Base-by-base conservation (phyloP, 2,329 filamentous ascomycete genomes). In the Xylariaceae sp. region DNA sequence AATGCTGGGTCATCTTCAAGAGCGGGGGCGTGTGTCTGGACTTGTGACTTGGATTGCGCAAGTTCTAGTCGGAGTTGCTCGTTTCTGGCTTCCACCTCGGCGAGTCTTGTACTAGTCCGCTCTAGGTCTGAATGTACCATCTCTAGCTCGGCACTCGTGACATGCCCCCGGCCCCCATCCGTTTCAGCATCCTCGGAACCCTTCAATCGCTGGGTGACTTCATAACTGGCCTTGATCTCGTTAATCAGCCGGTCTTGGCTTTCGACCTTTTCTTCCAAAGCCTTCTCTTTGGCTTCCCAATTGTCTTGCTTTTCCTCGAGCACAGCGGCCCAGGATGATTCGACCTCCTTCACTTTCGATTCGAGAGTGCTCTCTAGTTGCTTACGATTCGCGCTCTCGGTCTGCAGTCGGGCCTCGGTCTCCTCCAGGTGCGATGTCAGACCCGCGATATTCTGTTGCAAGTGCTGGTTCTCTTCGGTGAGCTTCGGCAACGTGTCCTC, bases 151-250 rank as follows among this genome's bases (percentile, higher is more conserved):
- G 92, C 94, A 64, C 84, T 89, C 3, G 88, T 88, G 50, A 94
- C 88, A 54, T 86, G 82, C 34, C 80, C 82, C 30, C 80, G 78
- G 31, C 77, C 77, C 19, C 67, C 73, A 30, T 81, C 80, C 19
- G 76, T 73, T 26, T 87, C 84, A 7, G 74, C 74, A 50, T 83
- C 81, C 35, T 87, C 86, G 11, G 84, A 83, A 62, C 85, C 86
- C 50, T 86, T 91, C 49, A 99, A 77, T 49, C 94, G 83, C 70
- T 97, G 91, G 45, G 89, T 94, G 52, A 99, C 94, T 72, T 99
- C 94, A 68, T 96, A 96, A 74, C 86, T 96, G 30, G 94, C 94
- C 73, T 96, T 97, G 68, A 97, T 84, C 71, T 99, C 95, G 67
- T 88, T 96, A 63, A 99, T 73, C 40, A 99, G 74, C 5, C 91